phyloP scores from a whole-genome alignment of 2,329 filamentous ascomycete species.

The Calcarisporium arbuscula region DNA sequence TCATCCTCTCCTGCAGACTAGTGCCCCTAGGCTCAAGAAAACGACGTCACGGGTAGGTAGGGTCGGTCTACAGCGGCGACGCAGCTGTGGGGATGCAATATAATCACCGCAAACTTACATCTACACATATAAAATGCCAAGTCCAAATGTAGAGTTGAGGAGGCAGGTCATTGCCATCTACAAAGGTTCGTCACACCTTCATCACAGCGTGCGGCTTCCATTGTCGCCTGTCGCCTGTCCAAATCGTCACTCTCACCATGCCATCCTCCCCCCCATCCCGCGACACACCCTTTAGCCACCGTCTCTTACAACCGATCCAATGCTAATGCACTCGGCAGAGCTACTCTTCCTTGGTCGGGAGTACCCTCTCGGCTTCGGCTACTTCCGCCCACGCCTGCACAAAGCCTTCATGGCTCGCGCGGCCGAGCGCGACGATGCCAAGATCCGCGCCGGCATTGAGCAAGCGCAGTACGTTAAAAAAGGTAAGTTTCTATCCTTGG shows the following conservation, averaged over 20 bases:
- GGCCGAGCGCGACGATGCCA: conserved; percentile 60
- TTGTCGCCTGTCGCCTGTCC: too few relatives aligned
- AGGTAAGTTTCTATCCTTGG: conserved; percentile 53
- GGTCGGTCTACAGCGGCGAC: too few relatives aligned
- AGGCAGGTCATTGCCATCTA: conserved; percentile 79
- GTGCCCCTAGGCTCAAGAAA: too few relatives aligned
- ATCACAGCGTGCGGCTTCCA: too few relatives aligned
- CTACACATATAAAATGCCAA: conserved; percentile 15
- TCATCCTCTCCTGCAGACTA: too few relatives aligned
- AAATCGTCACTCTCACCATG: neutral
- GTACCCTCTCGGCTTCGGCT: conserved; percentile 76
- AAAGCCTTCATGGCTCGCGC: conserved; percentile 77
- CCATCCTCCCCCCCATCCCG: neutral
- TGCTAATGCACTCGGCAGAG: conserved; percentile 44
- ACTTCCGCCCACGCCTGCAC: conserved; percentile 77
- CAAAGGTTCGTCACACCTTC: conserved; percentile 58
- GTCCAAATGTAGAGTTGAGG: conserved; percentile 53
- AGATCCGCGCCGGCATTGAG: conserved; percentile 70
- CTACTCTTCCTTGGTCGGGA: conserved; percentile 77
- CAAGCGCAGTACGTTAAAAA: conserved; percentile 87
- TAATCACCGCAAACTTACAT: conserved; percentile 1
- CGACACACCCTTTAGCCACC: neutral
- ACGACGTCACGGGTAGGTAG: too few relatives aligned
- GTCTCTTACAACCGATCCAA: neutral
- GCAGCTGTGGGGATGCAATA: conserved; percentile 1